Conservation (phyloP, 768 basidiomycete species). For the Chlorophyllum brunneum region DNA sequence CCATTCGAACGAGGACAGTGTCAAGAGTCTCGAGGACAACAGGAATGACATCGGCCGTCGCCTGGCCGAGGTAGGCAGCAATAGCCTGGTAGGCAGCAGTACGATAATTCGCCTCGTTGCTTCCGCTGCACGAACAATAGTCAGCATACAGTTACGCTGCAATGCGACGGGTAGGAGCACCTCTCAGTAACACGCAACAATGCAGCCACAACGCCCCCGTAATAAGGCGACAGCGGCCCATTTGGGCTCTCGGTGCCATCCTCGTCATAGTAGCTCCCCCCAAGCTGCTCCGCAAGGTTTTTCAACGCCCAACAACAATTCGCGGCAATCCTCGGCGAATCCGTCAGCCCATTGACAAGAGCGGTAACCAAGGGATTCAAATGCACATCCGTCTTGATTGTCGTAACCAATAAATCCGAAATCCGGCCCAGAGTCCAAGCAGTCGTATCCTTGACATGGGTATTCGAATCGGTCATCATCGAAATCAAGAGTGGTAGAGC, state of each 20-base stretch:
- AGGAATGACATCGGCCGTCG: slow-evolving; percentile 71
- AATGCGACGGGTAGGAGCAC: slow-evolving; percentile 34
- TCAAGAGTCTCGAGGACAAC: slow-evolving; percentile 82
- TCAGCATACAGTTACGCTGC: slow-evolving; percentile 12
- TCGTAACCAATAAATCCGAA: slow-evolving; percentile 81
- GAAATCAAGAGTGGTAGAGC: slow-evolving; percentile 91
- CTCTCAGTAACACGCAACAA: slow-evolving; percentile 85
- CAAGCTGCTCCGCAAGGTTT: slow-evolving; percentile 91
- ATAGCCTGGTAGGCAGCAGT: slow-evolving; percentile 97
- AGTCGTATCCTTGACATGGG: slow-evolving; percentile 92
- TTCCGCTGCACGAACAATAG: slow-evolving; percentile 41
- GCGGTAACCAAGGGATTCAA: slow-evolving; percentile 80
- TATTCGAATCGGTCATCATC: slow-evolving; percentile 87
- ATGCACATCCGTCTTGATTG: slow-evolving; percentile 88
- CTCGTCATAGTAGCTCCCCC: slow-evolving; percentile 61
- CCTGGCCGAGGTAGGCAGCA: slow-evolving; percentile 78
- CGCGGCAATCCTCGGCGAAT: slow-evolving; percentile 80
- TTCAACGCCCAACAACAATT: slow-evolving; percentile 97
- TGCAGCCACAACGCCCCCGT: slow-evolving; percentile 80
- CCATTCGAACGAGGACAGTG: slow-evolving; percentile 85
- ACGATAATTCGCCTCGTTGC: slow-evolving; percentile 89
- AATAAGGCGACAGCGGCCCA: slow-evolving; percentile 82
- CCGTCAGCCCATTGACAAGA: slow-evolving; percentile 75
- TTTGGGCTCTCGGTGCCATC: slow-evolving; percentile 49
- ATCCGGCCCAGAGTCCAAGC: slow-evolving; percentile 98